phyloP scores from a whole-genome alignment of 441 rosid genomes.

The Gossypium schwendimanii region DNA sequence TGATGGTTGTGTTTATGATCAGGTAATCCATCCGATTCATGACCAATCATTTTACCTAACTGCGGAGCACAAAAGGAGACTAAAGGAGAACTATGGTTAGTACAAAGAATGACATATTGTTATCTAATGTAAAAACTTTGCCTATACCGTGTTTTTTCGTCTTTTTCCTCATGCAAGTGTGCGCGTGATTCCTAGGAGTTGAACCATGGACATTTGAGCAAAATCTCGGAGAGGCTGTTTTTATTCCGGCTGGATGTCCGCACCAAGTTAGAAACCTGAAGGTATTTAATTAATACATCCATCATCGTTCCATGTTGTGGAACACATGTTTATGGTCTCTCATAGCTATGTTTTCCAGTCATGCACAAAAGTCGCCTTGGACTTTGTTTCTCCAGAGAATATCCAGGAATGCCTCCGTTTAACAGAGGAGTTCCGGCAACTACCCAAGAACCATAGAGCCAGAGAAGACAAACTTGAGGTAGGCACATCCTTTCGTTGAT shows the following conservation, averaged over 20 bases:
- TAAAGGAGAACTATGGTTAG: conserved; percentile 79
- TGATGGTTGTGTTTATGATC: background rate
- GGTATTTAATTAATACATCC: conserved; percentile 30
- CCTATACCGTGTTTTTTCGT: background rate
- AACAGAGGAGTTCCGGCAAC: conserved; percentile 74
- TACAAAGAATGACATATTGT: background rate
- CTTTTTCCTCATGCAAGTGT: background rate
- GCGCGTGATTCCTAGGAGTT: conserved; percentile 35
- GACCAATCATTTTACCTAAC: conserved; percentile 73
- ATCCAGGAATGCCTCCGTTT: conserved; percentile 63
- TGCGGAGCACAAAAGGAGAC: conserved; percentile 59
- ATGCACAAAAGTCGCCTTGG: conserved; percentile 84
- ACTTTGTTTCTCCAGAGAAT: conserved; percentile 87
- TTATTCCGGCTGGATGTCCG: conserved; percentile 93
- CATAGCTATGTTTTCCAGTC: conserved; percentile 38
- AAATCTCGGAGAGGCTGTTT: conserved; percentile 74
- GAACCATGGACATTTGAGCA: conserved; percentile 96
- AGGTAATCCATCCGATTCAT: conserved; percentile 84
- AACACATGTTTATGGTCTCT: background rate
- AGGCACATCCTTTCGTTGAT: background rate
- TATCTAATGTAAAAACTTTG: background rate
- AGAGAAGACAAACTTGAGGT: conserved; percentile 97
- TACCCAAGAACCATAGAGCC: conserved; percentile 69
- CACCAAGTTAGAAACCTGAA: conserved; percentile 92
- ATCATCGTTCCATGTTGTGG: background rate